Evolutionary conservation across 768 basidiomycete species (phyloP), one percentile per base, ranked within the genome.

Genomic region (Boletus coccyginus): DNA sequence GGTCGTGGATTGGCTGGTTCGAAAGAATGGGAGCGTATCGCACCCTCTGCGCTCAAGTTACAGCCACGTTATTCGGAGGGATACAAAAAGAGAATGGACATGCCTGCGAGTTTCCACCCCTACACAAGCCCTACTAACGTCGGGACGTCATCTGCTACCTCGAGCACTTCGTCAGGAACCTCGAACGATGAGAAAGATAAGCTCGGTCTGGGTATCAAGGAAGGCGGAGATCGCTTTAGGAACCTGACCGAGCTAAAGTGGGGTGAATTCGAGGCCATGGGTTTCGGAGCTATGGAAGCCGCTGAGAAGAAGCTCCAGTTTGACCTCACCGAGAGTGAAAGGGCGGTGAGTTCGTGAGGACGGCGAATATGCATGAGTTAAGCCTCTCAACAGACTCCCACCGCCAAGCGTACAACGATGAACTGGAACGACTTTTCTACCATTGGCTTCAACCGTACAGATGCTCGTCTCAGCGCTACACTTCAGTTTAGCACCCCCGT

Each of bases 371-470:
- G 43, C 48, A 27, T 21, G 46, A 49, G 42, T 63, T 67, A n/a
- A 62, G 6, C 21, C 19, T 39, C 27, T 39, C 6, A 36, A 40
- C 64, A 92, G 88, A 78, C 84, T 66, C 83, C 81, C 51, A 61
- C 82, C 2, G 77, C 83, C 41, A 94, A 94, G 68, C 89, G 94
- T 33, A 74, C 85, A 52, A 95, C 94, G 0, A 79, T 98, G 58
- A 84, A 85, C 19, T 98, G 94, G 94, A 87, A 83, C 48, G 94
- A 96, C 70, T 97, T 98, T 67, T 91, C 92, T 14, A 68, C 79
- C 0, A 74, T 87, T 13, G 94, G 94, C 3, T 98, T 98, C 75
- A 75, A 87, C 10, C 87, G 93, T 21, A 80, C 78, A 11, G 91
- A 95, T 56, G 83, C 77, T 2, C 87, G 89, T 0, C 79, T 97